Base-by-base conservation (phyloP, 495 filamentous ascomycete species). In the Annulohypoxylon stygium region DNA sequence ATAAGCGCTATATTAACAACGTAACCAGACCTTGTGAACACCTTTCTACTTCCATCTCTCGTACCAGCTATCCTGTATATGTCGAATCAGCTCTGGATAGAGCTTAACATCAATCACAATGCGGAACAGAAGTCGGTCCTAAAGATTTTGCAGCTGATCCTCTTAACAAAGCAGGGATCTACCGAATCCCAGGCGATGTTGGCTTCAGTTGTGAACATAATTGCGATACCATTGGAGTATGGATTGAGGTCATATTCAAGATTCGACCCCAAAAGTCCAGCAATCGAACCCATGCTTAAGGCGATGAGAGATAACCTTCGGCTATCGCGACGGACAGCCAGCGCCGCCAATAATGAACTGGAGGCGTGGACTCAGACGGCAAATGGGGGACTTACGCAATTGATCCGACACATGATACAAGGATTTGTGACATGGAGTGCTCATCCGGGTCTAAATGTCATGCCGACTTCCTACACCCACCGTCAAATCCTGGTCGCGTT, bases 1-100 rank as follows among this genome's bases (percentile, higher is more conserved):
- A 39, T 11, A 11, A 16, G 14, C 2, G 16, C 20, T 4, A 58
- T 69, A 43, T 68, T 71, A 16, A 73, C 54, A 67, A 12, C 51
- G 18, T 37, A 1, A 12, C 12, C 16, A 93, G 91, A 95, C 79
- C 83, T 99, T 2, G 90, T 97, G 33, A 94, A 97, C 66, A 91
- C 93, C 0, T 97, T 98, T 65, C 84, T 99, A 2, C 85, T 99
- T 14, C 94, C 96, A 1, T 95, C 94, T 10, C 86, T 98, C 8
- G 89, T 97, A 9, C 87, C 91, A 2, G 94, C 92, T 2, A 84
- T 98, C 34, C 87, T 86, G 2, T 97, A 92, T 89, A 88, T 99
- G 43, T 88, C 91, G 0, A 90, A 92, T 51, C 89, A 93, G 72
- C 88, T 97, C n/a, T 95, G 93, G 91, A 90, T 90, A 20, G 80